Conservation (phyloP, 2,329 filamentous ascomycete species). For the Diaporthe vaccinii region DNA sequence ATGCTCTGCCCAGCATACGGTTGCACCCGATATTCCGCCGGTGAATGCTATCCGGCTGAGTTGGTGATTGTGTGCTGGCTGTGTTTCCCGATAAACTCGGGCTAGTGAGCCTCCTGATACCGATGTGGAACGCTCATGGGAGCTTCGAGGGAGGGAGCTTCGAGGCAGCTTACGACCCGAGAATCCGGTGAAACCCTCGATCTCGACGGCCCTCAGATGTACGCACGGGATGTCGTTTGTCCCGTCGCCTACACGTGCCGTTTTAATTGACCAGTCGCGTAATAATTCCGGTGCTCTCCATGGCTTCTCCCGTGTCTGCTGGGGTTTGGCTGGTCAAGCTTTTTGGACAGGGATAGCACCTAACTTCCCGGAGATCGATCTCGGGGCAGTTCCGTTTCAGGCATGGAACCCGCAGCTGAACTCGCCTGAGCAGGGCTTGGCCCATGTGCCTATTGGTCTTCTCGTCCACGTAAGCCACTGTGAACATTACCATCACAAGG, state of each 20-base stretch:
- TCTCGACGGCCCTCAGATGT: slow-evolving; percentile 7
- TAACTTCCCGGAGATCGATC: slow-evolving; percentile 1
- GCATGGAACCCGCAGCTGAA: not conserved
- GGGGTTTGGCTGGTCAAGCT: slow-evolving; percentile 8
- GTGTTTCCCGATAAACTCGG: slow-evolving; percentile 17
- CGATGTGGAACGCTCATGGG: slow-evolving; percentile 14
- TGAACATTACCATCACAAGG: not conserved
- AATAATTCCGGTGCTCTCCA: not conserved
- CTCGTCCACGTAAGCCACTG: not conserved
- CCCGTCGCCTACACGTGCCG: not conserved
- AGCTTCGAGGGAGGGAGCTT: slow-evolving; percentile 14
- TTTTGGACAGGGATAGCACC: slow-evolving; percentile 22
- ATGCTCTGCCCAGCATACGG: slow-evolving; percentile 2
- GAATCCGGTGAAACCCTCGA: not conserved
- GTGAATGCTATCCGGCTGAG: not conserved
- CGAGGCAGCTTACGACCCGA: slow-evolving; percentile 18
- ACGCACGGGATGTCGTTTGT: not conserved
- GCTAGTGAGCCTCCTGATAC: slow-evolving; percentile 28
- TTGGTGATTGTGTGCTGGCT: slow-evolving; percentile 15
- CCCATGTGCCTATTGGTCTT: not conserved
- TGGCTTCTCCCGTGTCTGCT: not conserved
- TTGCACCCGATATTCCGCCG: slow-evolving; percentile 18
- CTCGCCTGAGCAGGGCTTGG: not conserved
- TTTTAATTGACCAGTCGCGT: not conserved
- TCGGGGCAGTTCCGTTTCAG: not conserved